Evolutionary conservation across 1,284 basidiomycete genomes (phyloP), one percentile per base, ranked within the genome.

Genomic region (Ganoderma leucocontextum): DNA sequence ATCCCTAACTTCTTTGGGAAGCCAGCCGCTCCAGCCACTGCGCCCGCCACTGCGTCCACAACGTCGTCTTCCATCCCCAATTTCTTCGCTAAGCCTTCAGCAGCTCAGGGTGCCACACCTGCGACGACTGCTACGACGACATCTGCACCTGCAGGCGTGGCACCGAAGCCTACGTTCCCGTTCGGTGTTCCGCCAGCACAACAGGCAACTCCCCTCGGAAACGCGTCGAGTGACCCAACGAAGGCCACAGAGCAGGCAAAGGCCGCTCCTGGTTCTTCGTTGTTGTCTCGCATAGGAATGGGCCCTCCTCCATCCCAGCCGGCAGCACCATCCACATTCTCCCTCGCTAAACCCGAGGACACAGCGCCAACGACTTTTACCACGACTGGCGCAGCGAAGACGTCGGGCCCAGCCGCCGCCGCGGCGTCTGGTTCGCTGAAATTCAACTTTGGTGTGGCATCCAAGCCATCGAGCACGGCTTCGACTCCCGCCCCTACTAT

Each of bases 371-470:
- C 58, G 9, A 44, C 67, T 1, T 52, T 63, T 12, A 42, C 42
- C 35, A 47, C 63, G 2, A 44, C 55, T 9, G 52, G 68, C 10
- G 35, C 70, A 7, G 67, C 49, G 49, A 53, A 64, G 12, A 41
- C 12, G 2, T 13, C 12, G 6, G n/a, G 4, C 25, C 29, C 52
- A 55, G 13, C 60, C 22, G 42, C 60, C 13, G 59, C 17, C 35
- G 15, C 17, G 15, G 35, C 68, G 13, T 47, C 72, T 36, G 60
- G 67, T 17, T 70, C 75, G 36, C 73, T 73, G 44, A 79, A 79
- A 66, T 81, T 81, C 73, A 77, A 72, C 59, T 81, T 81, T 55
- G 78, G 77, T 7, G 60, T 77, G 35, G 38, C 74, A n/a, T 65
- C 67, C 12, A 71, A 73, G 44, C 66, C 68, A 8, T 38, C 68